Evolutionary conservation across 2,329 filamentous ascomycete genomes (phyloP).

Genomic region (Penicillium sumatraense): DNA sequence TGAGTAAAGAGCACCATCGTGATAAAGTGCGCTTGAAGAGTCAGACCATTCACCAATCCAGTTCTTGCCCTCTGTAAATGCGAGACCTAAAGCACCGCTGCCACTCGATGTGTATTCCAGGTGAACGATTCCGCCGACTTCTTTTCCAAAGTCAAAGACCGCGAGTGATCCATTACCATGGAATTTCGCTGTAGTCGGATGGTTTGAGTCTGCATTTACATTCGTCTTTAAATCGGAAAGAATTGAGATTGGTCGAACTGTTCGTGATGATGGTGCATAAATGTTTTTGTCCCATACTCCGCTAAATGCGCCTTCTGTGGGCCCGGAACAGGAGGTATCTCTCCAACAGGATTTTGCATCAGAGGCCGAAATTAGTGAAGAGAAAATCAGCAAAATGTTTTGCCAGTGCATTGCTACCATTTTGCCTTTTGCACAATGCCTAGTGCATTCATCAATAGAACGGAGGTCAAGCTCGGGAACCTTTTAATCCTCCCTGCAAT

Average conservation of each 20-base stretch:
- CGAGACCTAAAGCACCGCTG: slow-evolving; percentile 48
- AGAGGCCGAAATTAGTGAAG: slow-evolving; percentile 17
- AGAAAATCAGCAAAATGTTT: slow-evolving; percentile 14
- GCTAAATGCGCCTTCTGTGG: slow-evolving; percentile 56
- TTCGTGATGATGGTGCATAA: slow-evolving; percentile 59
- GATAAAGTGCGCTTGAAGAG: slow-evolving; percentile 53
- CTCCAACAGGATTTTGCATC: slow-evolving; percentile 56
- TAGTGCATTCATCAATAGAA: neutral
- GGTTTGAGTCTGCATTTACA: slow-evolving; percentile 26
- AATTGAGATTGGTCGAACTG: slow-evolving; percentile 52
- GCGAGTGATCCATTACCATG: slow-evolving; percentile 56
- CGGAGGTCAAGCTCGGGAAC: no score
- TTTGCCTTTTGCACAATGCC: neutral
- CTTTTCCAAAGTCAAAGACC: slow-evolving; percentile 63
- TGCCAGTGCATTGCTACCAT: slow-evolving; percentile 20
- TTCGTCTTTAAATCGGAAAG: slow-evolving; percentile 42
- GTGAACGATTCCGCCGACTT: slow-evolving; percentile 61
- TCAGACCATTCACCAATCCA: slow-evolving; percentile 55
- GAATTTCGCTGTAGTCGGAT: slow-evolving; percentile 38
- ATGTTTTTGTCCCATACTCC: slow-evolving; percentile 64
- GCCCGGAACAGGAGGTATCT: slow-evolving; percentile 58
- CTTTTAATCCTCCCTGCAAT: no score
- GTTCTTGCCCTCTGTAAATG: slow-evolving; percentile 55
- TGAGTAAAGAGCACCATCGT: slow-evolving; percentile 48
- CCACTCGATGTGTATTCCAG: slow-evolving; percentile 54